These are phyloP conservation scores for Huiozyma naganishii DNA, from an alignment of 805 yeast species.

Conservation along the genomic window DNA sequence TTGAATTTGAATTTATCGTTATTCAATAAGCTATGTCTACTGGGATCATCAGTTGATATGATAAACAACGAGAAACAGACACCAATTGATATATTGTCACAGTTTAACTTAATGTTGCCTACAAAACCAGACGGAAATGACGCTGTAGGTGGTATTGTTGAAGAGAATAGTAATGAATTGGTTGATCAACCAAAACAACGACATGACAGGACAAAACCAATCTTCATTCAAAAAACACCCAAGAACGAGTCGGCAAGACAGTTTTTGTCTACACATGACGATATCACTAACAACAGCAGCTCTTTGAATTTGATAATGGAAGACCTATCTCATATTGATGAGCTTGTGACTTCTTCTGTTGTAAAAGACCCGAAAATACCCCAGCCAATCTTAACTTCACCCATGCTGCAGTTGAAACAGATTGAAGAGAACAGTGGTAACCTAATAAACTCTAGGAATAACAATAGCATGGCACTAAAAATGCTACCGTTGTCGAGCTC, in stretches of 20 bases:
- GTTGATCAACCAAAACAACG: background rate
- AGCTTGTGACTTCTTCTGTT: conserved; percentile 19
- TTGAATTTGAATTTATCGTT: conserved; percentile 24
- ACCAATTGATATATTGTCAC: conserved; percentile 16
- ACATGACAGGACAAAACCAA: background rate
- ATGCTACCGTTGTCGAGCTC: background rate
- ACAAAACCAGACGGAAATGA: background rate
- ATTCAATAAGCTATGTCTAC: conserved; percentile 21
- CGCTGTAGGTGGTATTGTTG: background rate
- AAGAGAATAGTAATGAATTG: background rate
- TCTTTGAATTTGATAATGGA: conserved; percentile 10
- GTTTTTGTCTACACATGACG: background rate
- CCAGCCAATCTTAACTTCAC: conserved; percentile 14
- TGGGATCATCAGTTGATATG: conserved; percentile 26
- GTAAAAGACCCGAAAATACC: conserved; percentile 10
- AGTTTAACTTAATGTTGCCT: background rate
- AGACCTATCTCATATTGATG: conserved; percentile 15
- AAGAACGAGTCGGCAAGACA: background rate
- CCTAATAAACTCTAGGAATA: background rate
- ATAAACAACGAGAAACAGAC: conserved; percentile 22
- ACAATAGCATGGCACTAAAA: background rate
- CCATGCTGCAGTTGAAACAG: conserved; percentile 4
- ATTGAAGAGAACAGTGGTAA: background rate
- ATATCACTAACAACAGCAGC: background rate
- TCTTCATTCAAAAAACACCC: background rate